Evolutionary conservation across 1,139 yeast genomes (phyloP).

Genomic region (Kodamaea suecica): DNA sequence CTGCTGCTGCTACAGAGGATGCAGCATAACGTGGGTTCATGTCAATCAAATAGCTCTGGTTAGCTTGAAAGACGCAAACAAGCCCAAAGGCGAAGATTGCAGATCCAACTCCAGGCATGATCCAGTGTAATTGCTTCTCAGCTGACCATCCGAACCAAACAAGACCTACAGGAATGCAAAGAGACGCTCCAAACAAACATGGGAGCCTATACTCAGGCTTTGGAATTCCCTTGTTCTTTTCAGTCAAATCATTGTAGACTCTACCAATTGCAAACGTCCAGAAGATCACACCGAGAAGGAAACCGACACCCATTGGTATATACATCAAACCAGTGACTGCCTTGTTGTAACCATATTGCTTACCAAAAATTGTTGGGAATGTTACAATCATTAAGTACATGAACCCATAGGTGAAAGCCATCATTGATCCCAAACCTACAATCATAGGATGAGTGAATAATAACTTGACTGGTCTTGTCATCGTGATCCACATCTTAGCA

Average conservation of each 20-base stretch:
- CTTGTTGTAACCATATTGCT: conserved; percentile 34
- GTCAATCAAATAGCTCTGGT: conserved; percentile 44
- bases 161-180: conserved; percentile 40
- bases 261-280: conserved; percentile 37
- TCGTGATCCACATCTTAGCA: conserved; percentile 31
- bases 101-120: conserved; percentile 45
- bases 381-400: conserved; percentile 48
- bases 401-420: conserved; percentile 48
- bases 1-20: conserved; percentile 46
- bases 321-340: conserved; percentile 42
- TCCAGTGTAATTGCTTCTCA: conserved; percentile 40
- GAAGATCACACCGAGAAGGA: conserved; percentile 36
- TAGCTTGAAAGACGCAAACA: conserved; percentile 44
- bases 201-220: conserved; percentile 47
- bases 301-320: conserved; percentile 46
- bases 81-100: conserved; percentile 44
- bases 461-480: conserved; percentile 39
- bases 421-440: conserved; percentile 43
- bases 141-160: conserved; percentile 51
- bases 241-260: conserved; percentile 29
- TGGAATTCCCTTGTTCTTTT: conserved; percentile 32
- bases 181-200: conserved; percentile 36
- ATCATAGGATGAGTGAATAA: conserved; percentile 46
- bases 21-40: conserved; percentile 46
- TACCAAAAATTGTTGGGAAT: conserved; percentile 36